Conservation (phyloP, 2,329 filamentous ascomycete species). For the Podosphaera xanthii region DNA sequence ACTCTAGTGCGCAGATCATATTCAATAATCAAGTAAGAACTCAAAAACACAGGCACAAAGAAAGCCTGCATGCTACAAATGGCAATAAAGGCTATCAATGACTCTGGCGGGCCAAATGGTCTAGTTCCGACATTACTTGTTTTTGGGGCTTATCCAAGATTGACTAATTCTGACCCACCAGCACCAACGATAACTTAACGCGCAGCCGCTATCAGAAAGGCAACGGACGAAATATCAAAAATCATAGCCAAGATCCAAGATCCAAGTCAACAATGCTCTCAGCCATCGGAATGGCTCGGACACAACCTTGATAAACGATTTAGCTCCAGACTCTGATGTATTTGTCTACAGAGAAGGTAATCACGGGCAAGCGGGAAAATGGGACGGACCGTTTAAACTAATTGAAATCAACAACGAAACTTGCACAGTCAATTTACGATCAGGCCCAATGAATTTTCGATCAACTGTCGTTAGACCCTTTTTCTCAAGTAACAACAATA, state of each 20-base stretch:
- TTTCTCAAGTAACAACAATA: too few relatives aligned
- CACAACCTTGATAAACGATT: neutral
- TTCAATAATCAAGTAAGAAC: neutral
- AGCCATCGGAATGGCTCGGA: conserved; percentile 1
- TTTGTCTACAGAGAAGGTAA: conserved; percentile 3
- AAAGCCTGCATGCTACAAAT: neutral
- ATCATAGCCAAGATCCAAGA: neutral
- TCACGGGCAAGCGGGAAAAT: neutral
- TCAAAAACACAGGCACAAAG: neutral
- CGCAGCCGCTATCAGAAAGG: conserved; percentile 3
- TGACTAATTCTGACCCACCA: neutral
- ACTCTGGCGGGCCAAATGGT: neutral
- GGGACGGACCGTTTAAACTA: neutral
- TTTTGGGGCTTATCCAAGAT: neutral
- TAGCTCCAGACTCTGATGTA: conserved; percentile 1
- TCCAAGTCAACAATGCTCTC: neutral
- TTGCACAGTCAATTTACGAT: neutral
- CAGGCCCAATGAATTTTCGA: neutral
- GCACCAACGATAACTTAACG: neutral
- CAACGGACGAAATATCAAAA: conserved; percentile 3
- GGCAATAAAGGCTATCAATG: conserved; percentile 1
- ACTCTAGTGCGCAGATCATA: neutral
- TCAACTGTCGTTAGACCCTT: neutral
- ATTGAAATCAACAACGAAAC: neutral
- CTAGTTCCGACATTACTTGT: neutral